These are phyloP conservation scores for Salvia hispanica DNA, from an alignment of 257 asterid species.

Conservation along the genomic window DNA sequence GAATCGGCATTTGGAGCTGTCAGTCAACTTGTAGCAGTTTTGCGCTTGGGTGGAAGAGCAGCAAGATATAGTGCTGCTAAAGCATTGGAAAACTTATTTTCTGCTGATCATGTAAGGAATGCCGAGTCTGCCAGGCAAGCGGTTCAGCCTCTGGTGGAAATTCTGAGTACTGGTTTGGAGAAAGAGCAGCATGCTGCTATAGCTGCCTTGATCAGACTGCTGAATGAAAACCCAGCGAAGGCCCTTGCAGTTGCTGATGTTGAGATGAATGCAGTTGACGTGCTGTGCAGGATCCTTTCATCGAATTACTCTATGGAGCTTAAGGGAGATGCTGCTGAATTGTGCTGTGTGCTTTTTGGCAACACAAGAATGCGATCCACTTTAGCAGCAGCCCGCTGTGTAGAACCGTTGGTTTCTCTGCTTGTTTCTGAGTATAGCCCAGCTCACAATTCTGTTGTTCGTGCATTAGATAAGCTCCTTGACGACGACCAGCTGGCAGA, in stretches of 20 bases:
- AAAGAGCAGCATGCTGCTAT: conserved; percentile 99
- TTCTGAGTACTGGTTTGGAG: conserved; percentile 88
- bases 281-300: conserved; percentile 83
- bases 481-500: conserved; percentile 97
- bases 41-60: conserved; percentile 97
- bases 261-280: conserved; percentile 96
- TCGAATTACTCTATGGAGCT: conserved; percentile 85
- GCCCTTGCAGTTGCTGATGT: conserved; percentile 96
- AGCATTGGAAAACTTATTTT: conserved; percentile 90
- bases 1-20: conserved; percentile 98
- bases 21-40: conserved; percentile 89
- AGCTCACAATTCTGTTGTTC: conserved; percentile 84
- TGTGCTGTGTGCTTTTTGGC: conserved; percentile 85
- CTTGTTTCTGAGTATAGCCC: conserved; percentile 78
- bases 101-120: conserved; percentile 93
- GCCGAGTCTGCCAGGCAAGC: conserved; percentile 97
- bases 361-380: conserved; percentile 93
- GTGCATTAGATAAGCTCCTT: conserved; percentile 83
- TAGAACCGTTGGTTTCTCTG: conserved; percentile 92
- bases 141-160: conserved; percentile 94
- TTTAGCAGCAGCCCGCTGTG: conserved; percentile 90
- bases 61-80: conserved; percentile 97
- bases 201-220: conserved; percentile 86
- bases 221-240: conserved; percentile 86
- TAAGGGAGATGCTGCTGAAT: conserved; percentile 94